Evolutionary conservation across 73 alveolate genomes (phyloP).

Genomic region (Uronychia setigera): DNA sequence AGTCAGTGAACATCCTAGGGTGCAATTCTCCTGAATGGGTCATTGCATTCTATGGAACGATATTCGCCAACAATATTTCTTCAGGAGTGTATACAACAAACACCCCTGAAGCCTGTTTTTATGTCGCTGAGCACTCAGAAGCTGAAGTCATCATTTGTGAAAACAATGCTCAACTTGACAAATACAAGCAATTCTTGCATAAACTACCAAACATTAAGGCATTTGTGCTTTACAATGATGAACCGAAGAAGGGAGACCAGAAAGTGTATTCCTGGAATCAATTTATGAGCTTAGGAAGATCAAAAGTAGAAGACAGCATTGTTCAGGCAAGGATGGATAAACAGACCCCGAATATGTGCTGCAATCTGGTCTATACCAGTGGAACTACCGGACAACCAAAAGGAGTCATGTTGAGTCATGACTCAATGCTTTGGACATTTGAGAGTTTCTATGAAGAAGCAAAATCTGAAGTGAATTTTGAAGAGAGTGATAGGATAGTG

Average conservation of each 20-base stretch:
- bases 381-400: conserved; percentile 73
- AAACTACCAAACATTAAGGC: conserved; percentile 27
- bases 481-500: conserved; percentile 37
- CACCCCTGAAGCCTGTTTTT: conserved; percentile 43
- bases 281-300: conserved; percentile 25
- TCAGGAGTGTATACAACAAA: conserved; percentile 61
- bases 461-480: not conserved
- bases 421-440: conserved; percentile 24
- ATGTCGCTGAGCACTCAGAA: conserved; percentile 51
- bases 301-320: conserved; percentile 41
- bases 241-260: conserved; percentile 25
- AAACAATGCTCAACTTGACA: conserved; percentile 23
- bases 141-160: conserved; percentile 51
- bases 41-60: conserved; percentile 51
- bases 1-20: conserved; percentile 55
- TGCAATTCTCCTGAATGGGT: conserved; percentile 63
- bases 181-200: conserved; percentile 21
- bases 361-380: conserved; percentile 57
- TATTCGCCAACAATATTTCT: conserved; percentile 17
- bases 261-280: conserved; percentile 30
- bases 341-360: conserved; percentile 59
- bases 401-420: conserved; percentile 66
- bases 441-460: conserved; percentile 1
- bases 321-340: conserved; percentile 39
- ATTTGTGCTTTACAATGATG: conserved; percentile 19